Evolutionary conservation across 345 rosid species (phyloP).

Genomic region (Hibiscus trionum): DNA sequence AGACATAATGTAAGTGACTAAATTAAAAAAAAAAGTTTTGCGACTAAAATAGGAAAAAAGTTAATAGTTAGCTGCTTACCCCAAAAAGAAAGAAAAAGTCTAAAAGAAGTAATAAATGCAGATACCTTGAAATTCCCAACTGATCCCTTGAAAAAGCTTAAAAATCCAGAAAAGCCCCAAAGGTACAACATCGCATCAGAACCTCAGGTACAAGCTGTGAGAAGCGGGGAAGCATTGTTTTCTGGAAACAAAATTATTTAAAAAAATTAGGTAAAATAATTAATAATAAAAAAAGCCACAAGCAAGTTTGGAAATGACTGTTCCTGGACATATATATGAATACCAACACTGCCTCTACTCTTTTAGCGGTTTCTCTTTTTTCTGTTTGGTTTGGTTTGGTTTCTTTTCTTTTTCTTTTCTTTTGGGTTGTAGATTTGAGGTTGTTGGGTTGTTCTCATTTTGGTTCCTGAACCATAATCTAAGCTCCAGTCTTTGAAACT

Average conservation of each 20-base stretch:
- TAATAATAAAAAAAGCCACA: not conserved
- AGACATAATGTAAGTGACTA: too few relatives aligned
- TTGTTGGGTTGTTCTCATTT: constrained; percentile 30
- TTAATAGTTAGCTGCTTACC: too few relatives aligned
- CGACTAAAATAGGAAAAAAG: too few relatives aligned
- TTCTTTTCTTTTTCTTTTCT: constrained; percentile 3
- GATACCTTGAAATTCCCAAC: not conserved
- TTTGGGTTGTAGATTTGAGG: constrained; percentile 24
- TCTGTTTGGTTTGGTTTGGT: not conserved
- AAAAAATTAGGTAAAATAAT: not conserved
- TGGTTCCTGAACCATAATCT: not conserved
- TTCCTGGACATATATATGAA: not conserved
- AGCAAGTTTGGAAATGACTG: not conserved
- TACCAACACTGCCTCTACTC: constrained; percentile 18
- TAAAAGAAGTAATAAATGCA: too few relatives aligned
- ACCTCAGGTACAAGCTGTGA: not conserved
- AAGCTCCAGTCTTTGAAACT: constrained; percentile 13
- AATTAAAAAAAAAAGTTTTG: too few relatives aligned
- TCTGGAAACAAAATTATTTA: not conserved
- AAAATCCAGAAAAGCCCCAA: not conserved
- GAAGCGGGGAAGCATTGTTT: not conserved
- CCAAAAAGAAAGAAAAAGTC: too few relatives aligned
- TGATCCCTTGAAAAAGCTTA: not conserved
- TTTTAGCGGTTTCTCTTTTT: constrained; percentile 20
- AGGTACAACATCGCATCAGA: not conserved